These are phyloP conservation scores for Spergularia azorica DNA, from an alignment of 179 eudicot species.

Conservation along the genomic window DNA sequence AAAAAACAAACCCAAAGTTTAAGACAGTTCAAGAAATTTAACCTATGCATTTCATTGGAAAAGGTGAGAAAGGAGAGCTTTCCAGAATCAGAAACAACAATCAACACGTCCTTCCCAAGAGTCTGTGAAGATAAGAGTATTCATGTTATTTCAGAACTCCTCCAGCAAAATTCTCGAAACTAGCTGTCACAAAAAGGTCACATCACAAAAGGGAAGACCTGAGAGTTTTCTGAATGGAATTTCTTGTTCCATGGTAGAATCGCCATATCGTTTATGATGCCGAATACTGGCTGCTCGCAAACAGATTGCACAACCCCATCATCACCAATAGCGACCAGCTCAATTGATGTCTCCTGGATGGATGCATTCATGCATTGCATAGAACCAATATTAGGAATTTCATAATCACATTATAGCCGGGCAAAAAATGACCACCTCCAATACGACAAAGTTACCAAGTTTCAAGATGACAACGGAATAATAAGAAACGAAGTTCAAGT, in stretches of 20 bases:
- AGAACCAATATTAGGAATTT: constrained; percentile 10
- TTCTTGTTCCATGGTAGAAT: constrained; percentile 76
- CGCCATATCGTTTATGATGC: constrained; percentile 83
- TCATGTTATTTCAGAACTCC: neutral
- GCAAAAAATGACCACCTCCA: neutral
- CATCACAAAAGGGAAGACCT: constrained; percentile 47
- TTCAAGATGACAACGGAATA: neutral
- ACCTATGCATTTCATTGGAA: constrained; percentile 95
- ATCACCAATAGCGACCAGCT: constrained; percentile 77
- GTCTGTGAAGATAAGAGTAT: constrained; percentile 42
- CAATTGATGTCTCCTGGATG: constrained; percentile 88
- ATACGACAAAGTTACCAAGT: neutral
- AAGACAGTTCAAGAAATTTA: constrained; percentile 10
- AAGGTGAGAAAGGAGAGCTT: constrained; percentile 89
- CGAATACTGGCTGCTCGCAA: constrained; percentile 95
- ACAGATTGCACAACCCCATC: constrained; percentile 86
- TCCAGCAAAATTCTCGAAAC: neutral
- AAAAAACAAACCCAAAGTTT: constrained; percentile 9
- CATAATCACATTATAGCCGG: neutral
- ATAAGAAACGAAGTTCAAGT: neutral
- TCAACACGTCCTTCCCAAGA: constrained; percentile 67
- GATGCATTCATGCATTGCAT: constrained; percentile 1
- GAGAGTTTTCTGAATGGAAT: constrained; percentile 41
- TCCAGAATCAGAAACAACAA: constrained; percentile 91
- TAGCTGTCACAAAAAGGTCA: constrained; percentile 4